A percentile compares a stretch with the other conserved stretches of the same genome.
phyloP scores from a whole-genome alignment of 805 yeast species.

The Lipomyces yamanashiensis region DNA sequence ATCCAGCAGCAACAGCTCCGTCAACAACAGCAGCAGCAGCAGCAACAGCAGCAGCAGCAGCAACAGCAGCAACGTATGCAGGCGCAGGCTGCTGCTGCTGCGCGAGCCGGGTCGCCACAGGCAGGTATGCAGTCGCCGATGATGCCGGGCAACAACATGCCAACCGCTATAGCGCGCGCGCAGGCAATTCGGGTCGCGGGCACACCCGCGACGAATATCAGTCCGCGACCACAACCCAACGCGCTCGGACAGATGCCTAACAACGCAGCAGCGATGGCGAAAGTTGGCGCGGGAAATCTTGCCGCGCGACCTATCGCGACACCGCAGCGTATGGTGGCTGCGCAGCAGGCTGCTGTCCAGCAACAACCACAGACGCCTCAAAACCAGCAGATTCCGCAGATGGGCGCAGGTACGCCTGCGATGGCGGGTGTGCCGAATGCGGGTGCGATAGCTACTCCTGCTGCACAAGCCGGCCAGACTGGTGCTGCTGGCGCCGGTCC shows the following conservation, averaged over 20 bases:
- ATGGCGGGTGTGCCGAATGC: slow-evolving; percentile 21
- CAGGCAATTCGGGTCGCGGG: slow-evolving; percentile 24
- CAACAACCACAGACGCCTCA: slow-evolving; percentile 6
- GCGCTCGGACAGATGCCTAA: slow-evolving; percentile 14
- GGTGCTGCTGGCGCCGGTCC: slow-evolving; percentile 37
- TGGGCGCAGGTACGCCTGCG: neutral
- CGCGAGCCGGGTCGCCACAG: slow-evolving; percentile 31
- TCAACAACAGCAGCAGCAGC: slow-evolving; percentile 23
- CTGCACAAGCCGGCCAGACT: slow-evolving; percentile 14
- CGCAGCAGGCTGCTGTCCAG: slow-evolving; percentile 17
- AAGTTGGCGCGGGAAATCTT: slow-evolving; percentile 19
- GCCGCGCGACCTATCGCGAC: slow-evolving; percentile 12
- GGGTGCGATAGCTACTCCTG: slow-evolving; percentile 14
- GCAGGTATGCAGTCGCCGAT: slow-evolving; percentile 15
- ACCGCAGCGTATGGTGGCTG: slow-evolving; percentile 34
- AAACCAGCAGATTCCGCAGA: slow-evolving; percentile 1
- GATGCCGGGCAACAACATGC: slow-evolving; percentile 14
- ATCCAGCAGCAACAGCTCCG: slow-evolving; percentile 26
- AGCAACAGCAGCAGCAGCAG: slow-evolving; percentile 27
- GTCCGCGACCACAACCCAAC: slow-evolving; percentile 22
- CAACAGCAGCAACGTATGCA: slow-evolving; percentile 33
- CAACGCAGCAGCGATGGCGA: slow-evolving; percentile 10
- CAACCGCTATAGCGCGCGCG: slow-evolving; percentile 17
- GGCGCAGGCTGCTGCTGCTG: slow-evolving; percentile 26
- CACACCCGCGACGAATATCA: slow-evolving; percentile 12